These are phyloP conservation scores for Garcia nutans DNA, from an alignment of 345 rosid genomes.

Conservation along the genomic window DNA sequence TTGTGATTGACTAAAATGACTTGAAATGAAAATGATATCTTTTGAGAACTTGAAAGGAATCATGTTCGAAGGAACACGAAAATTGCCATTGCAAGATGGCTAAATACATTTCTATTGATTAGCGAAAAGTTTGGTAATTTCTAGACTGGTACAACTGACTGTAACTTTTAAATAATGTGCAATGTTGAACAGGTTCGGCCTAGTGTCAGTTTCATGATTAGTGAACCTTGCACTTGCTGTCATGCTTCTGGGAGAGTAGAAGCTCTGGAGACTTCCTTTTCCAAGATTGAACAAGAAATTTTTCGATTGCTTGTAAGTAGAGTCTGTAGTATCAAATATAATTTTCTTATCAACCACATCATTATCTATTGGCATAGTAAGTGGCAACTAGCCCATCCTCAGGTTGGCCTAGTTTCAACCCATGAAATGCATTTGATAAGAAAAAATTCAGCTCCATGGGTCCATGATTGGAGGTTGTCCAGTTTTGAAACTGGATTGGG, in stretches of 20 bases:
- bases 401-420: background rate
- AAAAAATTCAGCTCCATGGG: background rate
- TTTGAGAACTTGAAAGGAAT: background rate
- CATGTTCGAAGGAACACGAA: background rate
- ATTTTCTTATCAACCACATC: background rate
- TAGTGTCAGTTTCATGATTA: conserved; percentile 91
- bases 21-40: background rate
- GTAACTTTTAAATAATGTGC: conserved; percentile 10
- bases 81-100: background rate
- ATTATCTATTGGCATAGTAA: background rate
- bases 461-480: background rate
- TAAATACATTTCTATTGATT: background rate
- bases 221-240: conserved; percentile 92
- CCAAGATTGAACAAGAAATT: conserved; percentile 94
- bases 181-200: conserved; percentile 79
- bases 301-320: conserved; percentile 76
- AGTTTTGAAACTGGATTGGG: background rate
- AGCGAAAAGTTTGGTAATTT: background rate
- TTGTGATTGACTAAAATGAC: background rate
- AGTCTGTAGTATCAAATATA: conserved; percentile 12
- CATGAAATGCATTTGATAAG: background rate
- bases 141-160: conserved; percentile 5
- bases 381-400: background rate
- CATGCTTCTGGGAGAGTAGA: conserved; percentile 96
- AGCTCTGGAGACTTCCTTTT: conserved; percentile 91